Evolutionary conservation across 768 basidiomycete species (phyloP).

Genomic region (Pilatotrama ljubarskyi): DNA sequence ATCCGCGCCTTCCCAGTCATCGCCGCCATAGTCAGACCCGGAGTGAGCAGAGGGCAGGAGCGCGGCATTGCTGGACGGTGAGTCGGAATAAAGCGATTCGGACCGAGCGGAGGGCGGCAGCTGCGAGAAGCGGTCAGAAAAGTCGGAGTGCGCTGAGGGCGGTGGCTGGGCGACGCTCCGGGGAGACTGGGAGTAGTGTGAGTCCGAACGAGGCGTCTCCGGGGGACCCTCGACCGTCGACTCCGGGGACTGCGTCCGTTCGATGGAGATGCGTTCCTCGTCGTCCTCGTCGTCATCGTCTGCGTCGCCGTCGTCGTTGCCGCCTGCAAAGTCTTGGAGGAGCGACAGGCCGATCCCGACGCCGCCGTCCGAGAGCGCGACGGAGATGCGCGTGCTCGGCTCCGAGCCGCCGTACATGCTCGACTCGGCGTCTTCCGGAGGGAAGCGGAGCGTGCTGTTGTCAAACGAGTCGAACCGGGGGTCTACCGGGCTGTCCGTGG

Average conservation of each 20-base stretch:
- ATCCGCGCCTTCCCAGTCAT: conserved; percentile 65
- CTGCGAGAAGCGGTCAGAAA: background rate
- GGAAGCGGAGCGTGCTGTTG: background rate
- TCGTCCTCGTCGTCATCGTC: conserved; percentile 23
- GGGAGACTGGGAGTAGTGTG: conserved; percentile 13
- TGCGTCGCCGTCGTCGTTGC: conserved; percentile 31
- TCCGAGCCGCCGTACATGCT: conserved; percentile 21
- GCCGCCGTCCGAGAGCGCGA: conserved; percentile 55
- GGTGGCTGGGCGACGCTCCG: background rate
- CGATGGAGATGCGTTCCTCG: background rate
- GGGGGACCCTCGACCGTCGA: conserved; percentile 9
- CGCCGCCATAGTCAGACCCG: conserved; percentile 30
- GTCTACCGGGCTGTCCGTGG: conserved; percentile 16
- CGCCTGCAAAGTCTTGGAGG: conserved; percentile 50
- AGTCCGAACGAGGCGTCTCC: conserved; percentile 4
- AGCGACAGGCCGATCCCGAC: conserved; percentile 71
- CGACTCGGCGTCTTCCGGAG: conserved; percentile 4
- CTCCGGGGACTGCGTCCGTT: conserved; percentile 10
- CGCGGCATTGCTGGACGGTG: conserved; percentile 11
- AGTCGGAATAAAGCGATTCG: conserved; percentile 16
- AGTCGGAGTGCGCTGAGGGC: background rate
- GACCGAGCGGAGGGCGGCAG: conserved; percentile 4
- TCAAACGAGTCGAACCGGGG: conserved; percentile 1
- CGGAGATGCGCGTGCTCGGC: conserved; percentile 34
- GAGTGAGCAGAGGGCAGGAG: conserved; percentile 23